Percentiles rank a stretch among this genome's conserved stretches.
Conservation (phyloP, 495 filamentous ascomycete species). For the Cladorrhinum samala region DNA sequence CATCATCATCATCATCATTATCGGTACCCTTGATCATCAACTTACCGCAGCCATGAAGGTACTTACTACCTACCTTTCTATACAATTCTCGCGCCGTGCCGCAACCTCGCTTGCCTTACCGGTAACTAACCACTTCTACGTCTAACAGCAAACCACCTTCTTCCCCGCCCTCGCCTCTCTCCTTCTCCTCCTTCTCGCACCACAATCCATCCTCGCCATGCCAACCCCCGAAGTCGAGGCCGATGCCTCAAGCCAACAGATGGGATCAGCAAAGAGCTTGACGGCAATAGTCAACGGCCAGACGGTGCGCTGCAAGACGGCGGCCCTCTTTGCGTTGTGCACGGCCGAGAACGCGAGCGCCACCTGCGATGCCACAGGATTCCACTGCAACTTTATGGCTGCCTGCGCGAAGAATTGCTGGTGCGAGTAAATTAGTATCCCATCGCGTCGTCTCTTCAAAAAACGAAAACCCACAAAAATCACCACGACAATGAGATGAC, state of each 20-base stretch:
- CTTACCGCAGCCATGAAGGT: not conserved
- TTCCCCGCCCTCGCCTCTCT: not conserved
- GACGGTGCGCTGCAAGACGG: slow-evolving; percentile 13
- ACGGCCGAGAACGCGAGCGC: slow-evolving; percentile 11
- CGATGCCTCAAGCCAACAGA: not conserved
- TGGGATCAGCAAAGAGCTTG: no score
- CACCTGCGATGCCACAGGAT: slow-evolving; percentile 17
- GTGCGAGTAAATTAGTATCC: slow-evolving; percentile 10
- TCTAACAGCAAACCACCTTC: not conserved
- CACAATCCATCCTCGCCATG: not conserved
- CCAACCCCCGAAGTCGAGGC: not conserved
- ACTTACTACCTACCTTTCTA: no score
- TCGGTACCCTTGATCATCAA: not conserved
- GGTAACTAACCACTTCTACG: not conserved
- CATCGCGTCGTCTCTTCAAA: no score
- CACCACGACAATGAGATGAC: no score
- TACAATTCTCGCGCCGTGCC: not conserved
- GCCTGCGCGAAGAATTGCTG: slow-evolving; percentile 12
- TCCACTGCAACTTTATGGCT: slow-evolving; percentile 15
- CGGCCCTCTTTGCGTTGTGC: slow-evolving; percentile 11
- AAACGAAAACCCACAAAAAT: no score
- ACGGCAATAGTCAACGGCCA: slow-evolving; percentile 3
- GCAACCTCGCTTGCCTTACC: not conserved
- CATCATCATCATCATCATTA: not conserved
- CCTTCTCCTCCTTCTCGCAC: not conserved